Percentiles rank a stretch among this genome's conserved stretches.
phyloP scores from a whole-genome alignment of 371 early-diverging fungal genomes.

The Mucor sp. region DNA sequence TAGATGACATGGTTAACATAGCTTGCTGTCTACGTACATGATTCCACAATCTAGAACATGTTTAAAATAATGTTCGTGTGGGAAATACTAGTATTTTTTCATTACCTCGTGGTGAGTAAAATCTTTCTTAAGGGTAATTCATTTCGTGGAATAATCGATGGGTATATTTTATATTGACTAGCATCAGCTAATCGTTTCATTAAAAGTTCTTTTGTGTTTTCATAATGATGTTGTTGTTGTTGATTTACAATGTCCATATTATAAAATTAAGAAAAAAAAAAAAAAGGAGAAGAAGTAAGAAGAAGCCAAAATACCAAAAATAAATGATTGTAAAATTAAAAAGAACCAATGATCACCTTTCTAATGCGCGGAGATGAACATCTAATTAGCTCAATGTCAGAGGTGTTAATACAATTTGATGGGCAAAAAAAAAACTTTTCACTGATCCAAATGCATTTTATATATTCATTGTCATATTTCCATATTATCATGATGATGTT shows the following conservation, averaged over 20 bases:
- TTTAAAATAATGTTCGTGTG: constrained; percentile 2
- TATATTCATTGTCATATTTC: not conserved
- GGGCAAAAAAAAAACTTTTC: not conserved
- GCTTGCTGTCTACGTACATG: constrained; percentile 29
- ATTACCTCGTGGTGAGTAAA: constrained; percentile 31
- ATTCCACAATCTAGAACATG: constrained; percentile 27
- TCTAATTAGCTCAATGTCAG: not conserved
- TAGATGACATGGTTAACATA: constrained; percentile 4
- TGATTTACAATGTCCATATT: constrained; percentile 2
- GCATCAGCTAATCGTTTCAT: constrained; percentile 32
- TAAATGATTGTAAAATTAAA: not conserved
- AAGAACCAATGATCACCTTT: not conserved
- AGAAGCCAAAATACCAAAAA: constrained; percentile 6
- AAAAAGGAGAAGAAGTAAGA: not conserved
- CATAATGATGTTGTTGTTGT: not conserved
- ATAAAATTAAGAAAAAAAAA: constrained; percentile 1
- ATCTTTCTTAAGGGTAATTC: constrained; percentile 31
- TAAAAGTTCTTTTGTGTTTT: constrained; percentile 22
- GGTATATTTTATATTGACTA: constrained; percentile 33
- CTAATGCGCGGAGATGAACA: not conserved
- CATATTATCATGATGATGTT: not conserved
- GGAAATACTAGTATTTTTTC: not conserved
- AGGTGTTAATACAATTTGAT: not conserved
- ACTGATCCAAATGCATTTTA: not conserved
- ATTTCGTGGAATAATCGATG: constrained; percentile 24